Conservation (phyloP, 257 asterid genomes). For the Nicotiana obtusifolia region DNA sequence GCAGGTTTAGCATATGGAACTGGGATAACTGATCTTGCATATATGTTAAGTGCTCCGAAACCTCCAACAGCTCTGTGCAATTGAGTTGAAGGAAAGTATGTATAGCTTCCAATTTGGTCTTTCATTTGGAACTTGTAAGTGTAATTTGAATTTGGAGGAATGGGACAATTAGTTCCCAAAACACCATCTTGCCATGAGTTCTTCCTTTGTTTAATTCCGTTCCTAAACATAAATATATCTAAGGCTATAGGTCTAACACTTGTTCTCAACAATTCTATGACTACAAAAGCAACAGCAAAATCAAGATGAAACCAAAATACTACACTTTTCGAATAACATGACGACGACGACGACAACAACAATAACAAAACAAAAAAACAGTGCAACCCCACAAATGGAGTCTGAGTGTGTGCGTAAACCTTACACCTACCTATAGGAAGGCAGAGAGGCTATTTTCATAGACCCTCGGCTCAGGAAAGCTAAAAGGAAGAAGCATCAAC, state of each 20-base stretch:
- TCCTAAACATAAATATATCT: conserved; percentile 41
- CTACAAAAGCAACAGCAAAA: neutral
- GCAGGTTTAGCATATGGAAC: conserved; percentile 78
- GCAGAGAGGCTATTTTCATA: too few relatives aligned
- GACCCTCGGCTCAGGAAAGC: too few relatives aligned
- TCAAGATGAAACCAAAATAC: neutral
- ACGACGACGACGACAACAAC: too few relatives aligned
- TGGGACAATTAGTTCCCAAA: conserved; percentile 81
- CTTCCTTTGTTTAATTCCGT: conserved; percentile 95
- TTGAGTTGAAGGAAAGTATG: conserved; percentile 79
- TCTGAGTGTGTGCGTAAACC: too few relatives aligned
- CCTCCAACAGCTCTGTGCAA: conserved; percentile 94
- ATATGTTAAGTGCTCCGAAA: conserved; percentile 70
- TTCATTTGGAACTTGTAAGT: conserved; percentile 86
- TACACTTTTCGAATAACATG: neutral
- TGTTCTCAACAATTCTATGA: neutral
- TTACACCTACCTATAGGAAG: too few relatives aligned
- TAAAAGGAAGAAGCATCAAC: too few relatives aligned
- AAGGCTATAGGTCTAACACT: neutral
- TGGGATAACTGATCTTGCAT: conserved; percentile 84
- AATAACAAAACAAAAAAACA: too few relatives aligned
- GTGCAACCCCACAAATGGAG: too few relatives aligned
- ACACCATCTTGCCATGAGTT: conserved; percentile 99
- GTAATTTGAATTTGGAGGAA: conserved; percentile 70
- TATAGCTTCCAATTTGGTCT: conserved; percentile 93